phyloP scores from a whole-genome alignment of 352 stramenopile genomes.

The Phytophthora citrophthora region DNA sequence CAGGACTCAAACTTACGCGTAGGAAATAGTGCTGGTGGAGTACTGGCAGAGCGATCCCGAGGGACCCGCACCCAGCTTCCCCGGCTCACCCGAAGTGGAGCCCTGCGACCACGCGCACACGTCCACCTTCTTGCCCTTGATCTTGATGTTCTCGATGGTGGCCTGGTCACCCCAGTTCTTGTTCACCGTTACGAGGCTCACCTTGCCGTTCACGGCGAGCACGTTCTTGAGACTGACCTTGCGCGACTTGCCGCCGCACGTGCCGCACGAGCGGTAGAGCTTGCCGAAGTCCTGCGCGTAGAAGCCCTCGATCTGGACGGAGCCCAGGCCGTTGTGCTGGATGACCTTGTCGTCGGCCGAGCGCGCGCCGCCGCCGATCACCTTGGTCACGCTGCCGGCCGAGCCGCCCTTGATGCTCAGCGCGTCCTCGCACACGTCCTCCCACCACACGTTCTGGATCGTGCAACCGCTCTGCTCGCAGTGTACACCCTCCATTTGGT shows the following conservation, averaged over 20 bases:
- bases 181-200: neutral
- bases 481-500: slow-evolving; percentile 19
- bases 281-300: slow-evolving; percentile 24
- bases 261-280: slow-evolving; percentile 19
- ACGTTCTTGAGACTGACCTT: slow-evolving; percentile 23
- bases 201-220: slow-evolving; percentile 10
- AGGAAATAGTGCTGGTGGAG: slow-evolving; percentile 26
- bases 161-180: too few relatives aligned
- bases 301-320: slow-evolving; percentile 22
- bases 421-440: slow-evolving; percentile 38
- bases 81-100: slow-evolving; percentile 16
- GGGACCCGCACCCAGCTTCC: slow-evolving; percentile 15
- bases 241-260: slow-evolving; percentile 9
- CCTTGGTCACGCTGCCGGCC: slow-evolving; percentile 12
- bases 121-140: too few relatives aligned
- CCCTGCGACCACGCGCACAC: neutral
- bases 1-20: slow-evolving; percentile 8
- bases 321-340: slow-evolving; percentile 15
- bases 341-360: slow-evolving; percentile 16
- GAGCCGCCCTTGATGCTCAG: slow-evolving; percentile 31
- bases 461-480: slow-evolving; percentile 33
- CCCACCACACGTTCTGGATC: slow-evolving; percentile 40
- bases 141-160: too few relatives aligned
- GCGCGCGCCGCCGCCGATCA: slow-evolving; percentile 24
- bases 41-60: slow-evolving; percentile 35